Percentiles rank a stretch among this genome's conserved stretches.
These are phyloP conservation scores for Hanseniaspora lindneri DNA, from an alignment of 805 yeast species.

Conservation along the genomic window DNA sequence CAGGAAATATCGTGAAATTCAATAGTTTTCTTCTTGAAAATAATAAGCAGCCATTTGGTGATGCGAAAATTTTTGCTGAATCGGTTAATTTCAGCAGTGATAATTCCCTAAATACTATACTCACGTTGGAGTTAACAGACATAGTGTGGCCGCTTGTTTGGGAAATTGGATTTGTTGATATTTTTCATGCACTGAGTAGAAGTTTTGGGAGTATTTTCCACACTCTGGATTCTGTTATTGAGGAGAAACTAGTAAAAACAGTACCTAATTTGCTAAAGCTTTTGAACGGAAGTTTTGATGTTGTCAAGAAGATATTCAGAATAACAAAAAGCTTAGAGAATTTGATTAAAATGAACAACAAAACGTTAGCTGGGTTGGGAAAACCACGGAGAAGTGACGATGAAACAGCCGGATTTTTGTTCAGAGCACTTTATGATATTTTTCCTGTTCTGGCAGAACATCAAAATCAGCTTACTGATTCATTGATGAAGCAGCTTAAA, in stretches of 20 bases:
- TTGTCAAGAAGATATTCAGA: background rate
- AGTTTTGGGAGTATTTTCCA: background rate
- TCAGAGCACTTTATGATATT: background rate
- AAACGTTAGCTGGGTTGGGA: background rate
- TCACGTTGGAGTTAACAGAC: conserved; percentile 2
- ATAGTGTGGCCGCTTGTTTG: background rate
- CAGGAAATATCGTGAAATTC: background rate
- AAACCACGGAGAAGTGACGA: background rate
- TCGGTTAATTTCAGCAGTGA: background rate
- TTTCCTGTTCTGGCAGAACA: conserved; percentile 5
- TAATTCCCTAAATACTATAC: background rate
- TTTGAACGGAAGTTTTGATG: background rate
- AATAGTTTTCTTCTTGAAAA: background rate
- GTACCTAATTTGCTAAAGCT: background rate
- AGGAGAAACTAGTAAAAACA: background rate
- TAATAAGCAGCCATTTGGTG: background rate
- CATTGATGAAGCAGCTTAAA: background rate
- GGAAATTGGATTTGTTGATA: background rate
- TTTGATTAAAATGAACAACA: conserved; percentile 7
- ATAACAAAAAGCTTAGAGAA: conserved; percentile 3
- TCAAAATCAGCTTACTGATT: background rate
- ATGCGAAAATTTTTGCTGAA: background rate
- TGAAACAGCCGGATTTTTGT: background rate
- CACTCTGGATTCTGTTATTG: background rate
- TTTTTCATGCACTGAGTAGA: background rate